phyloP scores from a whole-genome alignment of 306 rosid genomes.

The Bauhinia variegata region DNA sequence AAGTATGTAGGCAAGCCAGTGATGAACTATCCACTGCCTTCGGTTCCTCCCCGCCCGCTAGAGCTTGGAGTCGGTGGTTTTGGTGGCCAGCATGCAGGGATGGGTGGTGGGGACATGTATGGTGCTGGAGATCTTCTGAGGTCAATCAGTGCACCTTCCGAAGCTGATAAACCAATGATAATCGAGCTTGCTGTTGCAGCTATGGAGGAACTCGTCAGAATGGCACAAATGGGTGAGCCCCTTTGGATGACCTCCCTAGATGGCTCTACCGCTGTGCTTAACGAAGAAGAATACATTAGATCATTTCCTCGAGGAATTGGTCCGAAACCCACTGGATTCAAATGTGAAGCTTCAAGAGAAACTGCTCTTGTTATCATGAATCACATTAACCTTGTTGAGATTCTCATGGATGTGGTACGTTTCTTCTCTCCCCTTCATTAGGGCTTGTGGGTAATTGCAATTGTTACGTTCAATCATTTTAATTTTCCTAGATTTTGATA shows the following conservation, averaged over 20 bases:
- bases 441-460: neutral
- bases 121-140: slow-evolving; percentile 73
- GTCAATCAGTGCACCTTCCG: slow-evolving; percentile 67
- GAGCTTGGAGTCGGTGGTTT: slow-evolving; percentile 71
- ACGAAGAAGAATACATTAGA: slow-evolving; percentile 80
- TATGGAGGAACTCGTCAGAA: slow-evolving; percentile 82
- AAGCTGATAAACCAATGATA: slow-evolving; percentile 84
- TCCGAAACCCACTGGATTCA: slow-evolving; percentile 71
- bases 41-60: slow-evolving; percentile 69
- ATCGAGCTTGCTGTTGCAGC: slow-evolving; percentile 96
- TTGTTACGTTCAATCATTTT: too few species aligned
- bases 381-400: slow-evolving; percentile 85
- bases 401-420: slow-evolving; percentile 92
- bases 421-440: neutral
- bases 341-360: slow-evolving; percentile 84
- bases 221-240: slow-evolving; percentile 94
- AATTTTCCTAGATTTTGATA: neutral
- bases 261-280: slow-evolving; percentile 55
- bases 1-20: slow-evolving; percentile 93
- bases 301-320: slow-evolving; percentile 84
- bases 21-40: slow-evolving; percentile 70
- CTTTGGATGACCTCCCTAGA: slow-evolving; percentile 83
- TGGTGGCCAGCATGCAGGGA: slow-evolving; percentile 58
- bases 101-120: slow-evolving; percentile 72
- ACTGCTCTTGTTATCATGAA: slow-evolving; percentile 82